These are phyloP conservation scores for Raphanus raphanistrum DNA, from an alignment of 345 rosid species.

Conservation along the genomic window DNA sequence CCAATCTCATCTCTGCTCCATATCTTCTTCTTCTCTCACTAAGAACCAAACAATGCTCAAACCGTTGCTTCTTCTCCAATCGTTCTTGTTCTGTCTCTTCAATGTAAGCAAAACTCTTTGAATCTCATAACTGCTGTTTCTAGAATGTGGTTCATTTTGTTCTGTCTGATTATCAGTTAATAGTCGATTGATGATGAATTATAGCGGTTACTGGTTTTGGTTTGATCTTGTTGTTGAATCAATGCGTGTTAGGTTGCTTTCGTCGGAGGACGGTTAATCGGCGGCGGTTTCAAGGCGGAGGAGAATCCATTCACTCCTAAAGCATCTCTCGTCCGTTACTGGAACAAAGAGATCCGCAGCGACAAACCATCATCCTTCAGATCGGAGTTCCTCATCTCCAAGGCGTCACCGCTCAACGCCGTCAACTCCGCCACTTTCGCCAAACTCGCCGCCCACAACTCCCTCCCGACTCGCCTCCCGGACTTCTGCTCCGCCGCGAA, in stretches of 20 bases:
- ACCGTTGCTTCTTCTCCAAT: conserved; percentile 35
- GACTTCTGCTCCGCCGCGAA: conserved; percentile 80
- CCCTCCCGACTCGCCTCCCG: conserved; percentile 58
- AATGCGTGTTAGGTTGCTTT: conserved; percentile 37
- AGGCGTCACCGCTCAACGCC: conserved; percentile 70
- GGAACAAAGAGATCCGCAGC: conserved; percentile 71
- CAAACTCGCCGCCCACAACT: conserved; percentile 64
- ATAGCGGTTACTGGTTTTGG: background rate
- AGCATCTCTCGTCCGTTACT: conserved; percentile 74
- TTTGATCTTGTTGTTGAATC: background rate
- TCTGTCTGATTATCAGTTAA: background rate
- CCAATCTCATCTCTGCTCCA: conserved; percentile 35
- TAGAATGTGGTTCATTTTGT: background rate
- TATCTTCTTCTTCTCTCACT: conserved; percentile 15
- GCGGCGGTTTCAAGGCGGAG: conserved; percentile 35
- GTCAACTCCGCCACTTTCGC: conserved; percentile 63
- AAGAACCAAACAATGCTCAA: conserved; percentile 26
- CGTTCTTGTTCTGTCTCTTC: conserved; percentile 33
- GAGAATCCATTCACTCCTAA: conserved; percentile 77
- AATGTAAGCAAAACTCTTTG: conserved; percentile 34
- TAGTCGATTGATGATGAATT: background rate
- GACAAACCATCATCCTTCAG: conserved; percentile 37
- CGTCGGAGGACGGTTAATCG: conserved; percentile 34
- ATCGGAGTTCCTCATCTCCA: conserved; percentile 66
- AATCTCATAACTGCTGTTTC: background rate